Evolutionary conservation across 1,284 basidiomycete genomes (phyloP), one percentile per base, ranked within the genome.

Genomic region (Tylopilus sp.): DNA sequence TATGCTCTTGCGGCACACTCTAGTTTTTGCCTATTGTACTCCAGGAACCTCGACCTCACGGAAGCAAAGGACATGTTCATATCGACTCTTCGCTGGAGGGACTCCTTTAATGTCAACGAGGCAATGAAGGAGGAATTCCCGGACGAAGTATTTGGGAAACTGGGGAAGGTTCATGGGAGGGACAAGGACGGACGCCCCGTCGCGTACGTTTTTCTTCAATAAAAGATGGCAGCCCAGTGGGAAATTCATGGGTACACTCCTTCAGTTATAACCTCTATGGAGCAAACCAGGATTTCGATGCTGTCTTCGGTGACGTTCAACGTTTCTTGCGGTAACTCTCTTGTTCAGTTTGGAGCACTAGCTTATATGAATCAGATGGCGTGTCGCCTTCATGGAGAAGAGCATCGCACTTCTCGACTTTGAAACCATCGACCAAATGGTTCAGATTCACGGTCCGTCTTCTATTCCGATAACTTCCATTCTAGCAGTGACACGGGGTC

Each of bases 381-480:
- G 88, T 31, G 77, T 90, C 37, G 77, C 78, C 29, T 74, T 89
- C 44, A 87, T 88, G 78, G 87, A 91, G 64, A 72, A 77, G 59
- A 76, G 77, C 50, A 73, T 89, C 31, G 59, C 70, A n/a, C 56
- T 74, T 23, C 72, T 90, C 41, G 83, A 91, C 62, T 89, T 89
- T 58, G 76, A 75, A 53, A 84, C 74, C 16, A 67, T 81, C n/a
- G 87, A 89, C 62, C 83, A 86, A 60, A 82, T 79, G 69, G 63
- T 89, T 21, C 86, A 90, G 66, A 73, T 89, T 28, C 87, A 89
- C 57, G 86, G 85, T 79, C 55, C 30, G 47, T 35, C 52, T 66
- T 56, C 31, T 33, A 9, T 23, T 16, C 16, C 28, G 10, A 28
- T 1, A 33, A 7, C 30, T 15, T 11, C 35, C 23, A 21, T 33